Evolutionary conservation across 306 rosid species (phyloP), one percentile per base, ranked within the genome.

Genomic region (Erythrophleum fordii): DNA sequence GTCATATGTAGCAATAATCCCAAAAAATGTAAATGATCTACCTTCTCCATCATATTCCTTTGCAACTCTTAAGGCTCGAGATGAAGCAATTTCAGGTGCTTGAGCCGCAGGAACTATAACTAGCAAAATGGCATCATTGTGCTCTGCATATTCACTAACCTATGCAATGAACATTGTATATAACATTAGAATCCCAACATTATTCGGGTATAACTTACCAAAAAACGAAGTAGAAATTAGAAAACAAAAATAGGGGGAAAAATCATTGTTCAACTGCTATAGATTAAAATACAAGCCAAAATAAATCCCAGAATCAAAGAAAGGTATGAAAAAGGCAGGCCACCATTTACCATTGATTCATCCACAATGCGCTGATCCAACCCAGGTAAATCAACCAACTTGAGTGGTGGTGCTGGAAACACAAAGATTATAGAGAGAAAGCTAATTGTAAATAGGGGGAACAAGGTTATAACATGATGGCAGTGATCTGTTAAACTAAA

Each of bases 361-460:
- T 93, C 99, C 87, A 86, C 80, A 68, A 80, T 87, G 87, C 98
- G 96, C 83, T 93, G 98, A 90, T 93, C 99, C 78, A 95, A 83
- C 78, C 99, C 99, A 62, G 99, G 99, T 84, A 95, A 89, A 89
- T 95, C 99, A 81, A 95, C 76, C 89, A 95, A 90, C 79, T 91
- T 95, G 73, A 95, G 89, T 55, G 99, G 86, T 52, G 99, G 99
- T n/a, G 98, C 99, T 93, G 98, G 26, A 81, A 77, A 73, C 72
- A 77, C 16, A 83, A 81, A 11, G 29, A 72, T 59, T 75, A 52
- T 11, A 76, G 56, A 80, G 69, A 62, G 52, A 82, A 86, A 41
- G 75, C 73, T 56, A 73, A 46, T 13, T 49, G 25, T 68, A 53
- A 69, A 45, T 18, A 59, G 35, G 14, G 60, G 29, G 61, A 69